phyloP scores from a whole-genome alignment of 352 stramenopile genomes.

The Halophytophthora polymorphica region DNA sequence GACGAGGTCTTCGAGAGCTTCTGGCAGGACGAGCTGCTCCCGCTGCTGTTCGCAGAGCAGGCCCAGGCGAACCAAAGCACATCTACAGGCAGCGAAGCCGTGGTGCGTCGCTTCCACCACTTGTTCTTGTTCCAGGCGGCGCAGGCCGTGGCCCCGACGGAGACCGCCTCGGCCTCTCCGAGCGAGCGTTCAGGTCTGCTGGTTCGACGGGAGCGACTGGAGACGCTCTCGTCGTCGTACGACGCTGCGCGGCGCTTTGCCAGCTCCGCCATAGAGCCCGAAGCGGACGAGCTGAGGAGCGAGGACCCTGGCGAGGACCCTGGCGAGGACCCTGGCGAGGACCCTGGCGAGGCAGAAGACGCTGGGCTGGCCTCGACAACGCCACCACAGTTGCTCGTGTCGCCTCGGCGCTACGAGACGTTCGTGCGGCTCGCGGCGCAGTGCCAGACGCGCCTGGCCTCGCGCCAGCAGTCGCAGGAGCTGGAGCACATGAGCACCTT shows the following conservation, averaged over 20 bases:
- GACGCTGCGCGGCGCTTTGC: constrained; percentile 11
- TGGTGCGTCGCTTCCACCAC: constrained; percentile 37
- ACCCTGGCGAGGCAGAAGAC: constrained; percentile 2
- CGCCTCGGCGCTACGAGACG: constrained; percentile 14
- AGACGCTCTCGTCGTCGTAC: constrained; percentile 25
- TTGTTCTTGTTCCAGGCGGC: constrained; percentile 42
- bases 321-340: constrained; percentile 1
- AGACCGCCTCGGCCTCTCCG: not conserved
- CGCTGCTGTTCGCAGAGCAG: constrained; percentile 12
- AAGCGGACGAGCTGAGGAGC: constrained; percentile 3
- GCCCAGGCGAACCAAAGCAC: constrained; percentile 1
- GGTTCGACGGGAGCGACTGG: constrained; percentile 18
- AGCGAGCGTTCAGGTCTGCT: constrained; percentile 7
- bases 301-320: not conserved
- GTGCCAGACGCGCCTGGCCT: constrained; percentile 45
- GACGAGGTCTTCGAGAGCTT: constrained; percentile 32
- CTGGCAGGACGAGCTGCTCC: constrained; percentile 34
- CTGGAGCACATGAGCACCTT: constrained; percentile 62
- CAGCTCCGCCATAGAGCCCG: not conserved
- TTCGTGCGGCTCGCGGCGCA: constrained; percentile 36
- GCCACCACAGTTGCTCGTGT: constrained; percentile 2
- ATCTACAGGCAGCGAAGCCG: constrained; percentile 8
- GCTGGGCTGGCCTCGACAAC: not conserved
- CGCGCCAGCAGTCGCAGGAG: constrained; percentile 57
- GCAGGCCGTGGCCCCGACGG: constrained; percentile 14